Evolutionary conservation across 345 rosid genomes (phyloP), one percentile per base, ranked within the genome.

Genomic region (Citrus reticulata): DNA sequence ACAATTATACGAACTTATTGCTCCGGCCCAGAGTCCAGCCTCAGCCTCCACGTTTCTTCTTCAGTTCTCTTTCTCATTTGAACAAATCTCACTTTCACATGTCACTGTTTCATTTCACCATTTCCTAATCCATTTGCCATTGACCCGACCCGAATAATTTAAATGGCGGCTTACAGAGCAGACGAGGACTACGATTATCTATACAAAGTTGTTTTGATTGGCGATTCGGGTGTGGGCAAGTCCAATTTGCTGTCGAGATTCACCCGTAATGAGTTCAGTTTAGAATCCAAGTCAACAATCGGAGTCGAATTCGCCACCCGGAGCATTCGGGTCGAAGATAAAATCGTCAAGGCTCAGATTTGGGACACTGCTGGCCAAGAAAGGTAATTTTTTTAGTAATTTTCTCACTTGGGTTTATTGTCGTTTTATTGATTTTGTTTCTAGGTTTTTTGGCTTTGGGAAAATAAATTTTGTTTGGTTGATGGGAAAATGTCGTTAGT

Each of bases 361-460:
- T 93, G 95, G 97, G 97, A 93, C 80, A 93, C 95, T 34, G 95
- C 95, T 29, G 95, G 97, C 57, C 95, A 91, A 78, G 95, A 93
- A 75, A 91, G 95, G 95, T 89, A 76, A 68, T 37, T 2, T 60
- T 57, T 9, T 4, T 22, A 2, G 8, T 8, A 65, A 42, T 42
- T 75, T 55, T 29, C n/a, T 39, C 14, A 10, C 22, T 17, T 11
- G 30, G 14, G 13, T 70, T 71, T 19, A 2, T 54, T 1, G 42
- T 32, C 34, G 30, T 71, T 70, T 30, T 51, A 51, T 54, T 54
- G 40, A 54, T 71, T 27, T 54, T 49, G 39, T 14, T 34, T 19
- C 6, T 55, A 54, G 62, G 74, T 39, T 17, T 30, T 55, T 19
- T 20, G 62, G 27, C 4, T 19, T 30, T 29, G n/a, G 24, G 11